A percentile compares a stretch with the other conserved stretches of the same genome.
Conservation (phyloP, 148 eudicot genomes). For the Vaccinium vitisidaea region DNA sequence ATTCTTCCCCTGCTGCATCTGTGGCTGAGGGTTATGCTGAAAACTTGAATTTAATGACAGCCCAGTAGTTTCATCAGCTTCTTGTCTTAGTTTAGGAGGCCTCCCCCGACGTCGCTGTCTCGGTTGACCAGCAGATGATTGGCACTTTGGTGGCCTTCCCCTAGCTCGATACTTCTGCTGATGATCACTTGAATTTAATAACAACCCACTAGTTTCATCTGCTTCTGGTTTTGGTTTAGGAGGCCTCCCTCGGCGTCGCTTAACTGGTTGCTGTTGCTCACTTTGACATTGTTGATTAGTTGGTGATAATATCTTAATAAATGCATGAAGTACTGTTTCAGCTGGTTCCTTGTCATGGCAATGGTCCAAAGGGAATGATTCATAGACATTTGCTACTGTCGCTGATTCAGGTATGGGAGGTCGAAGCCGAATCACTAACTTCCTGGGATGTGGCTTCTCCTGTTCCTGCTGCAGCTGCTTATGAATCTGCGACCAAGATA, state of each 20-base stretch:
- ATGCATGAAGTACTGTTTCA: neutral
- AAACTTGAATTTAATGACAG: neutral
- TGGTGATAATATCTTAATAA: neutral
- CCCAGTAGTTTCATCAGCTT: neutral
- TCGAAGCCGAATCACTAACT: neutral
- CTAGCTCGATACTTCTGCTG: neutral
- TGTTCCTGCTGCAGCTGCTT: constrained; percentile 4
- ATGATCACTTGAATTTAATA: too few relatives aligned
- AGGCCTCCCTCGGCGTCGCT: constrained; percentile 8
- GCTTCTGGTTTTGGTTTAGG: neutral
- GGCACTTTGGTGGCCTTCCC: constrained; percentile 12
- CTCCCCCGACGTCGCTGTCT: neutral
- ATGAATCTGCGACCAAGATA: neutral
- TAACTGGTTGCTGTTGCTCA: neutral
- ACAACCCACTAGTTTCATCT: neutral
- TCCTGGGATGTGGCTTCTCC: constrained; percentile 3
- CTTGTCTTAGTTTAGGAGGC: neutral
- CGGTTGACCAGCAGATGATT: constrained; percentile 1
- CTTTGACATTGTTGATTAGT: constrained; percentile 1
- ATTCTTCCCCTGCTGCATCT: neutral
- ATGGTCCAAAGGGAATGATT: constrained; percentile 14
- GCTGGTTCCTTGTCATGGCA: constrained; percentile 2
- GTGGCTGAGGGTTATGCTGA: neutral
- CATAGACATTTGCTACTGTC: neutral
- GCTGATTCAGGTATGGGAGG: neutral